phyloP scores from a whole-genome alignment of 805 yeast species.

The Zygoascus ofunaensis region DNA sequence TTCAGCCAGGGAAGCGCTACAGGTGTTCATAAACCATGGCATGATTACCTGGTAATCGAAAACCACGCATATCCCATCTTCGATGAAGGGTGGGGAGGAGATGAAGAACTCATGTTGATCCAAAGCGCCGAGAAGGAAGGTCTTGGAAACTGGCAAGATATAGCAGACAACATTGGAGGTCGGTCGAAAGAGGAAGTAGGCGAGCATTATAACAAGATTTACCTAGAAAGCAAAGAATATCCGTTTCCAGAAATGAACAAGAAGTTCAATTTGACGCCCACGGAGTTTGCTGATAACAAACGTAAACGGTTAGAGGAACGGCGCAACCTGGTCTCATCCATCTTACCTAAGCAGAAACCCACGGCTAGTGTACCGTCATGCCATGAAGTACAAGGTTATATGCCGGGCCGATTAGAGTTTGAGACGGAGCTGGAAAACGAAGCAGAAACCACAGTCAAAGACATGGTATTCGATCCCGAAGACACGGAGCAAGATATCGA shows the following conservation, averaged over 20 bases:
- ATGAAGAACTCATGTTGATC: conserved; percentile 79
- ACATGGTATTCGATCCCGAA: conserved; percentile 91
- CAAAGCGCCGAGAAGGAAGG: conserved; percentile 92
- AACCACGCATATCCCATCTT: conserved; percentile 93
- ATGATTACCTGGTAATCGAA: conserved; percentile 83
- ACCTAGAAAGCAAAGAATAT: conserved; percentile 59
- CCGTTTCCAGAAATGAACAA: conserved; percentile 85
- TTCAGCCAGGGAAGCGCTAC: conserved; percentile 75
- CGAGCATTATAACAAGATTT: conserved; percentile 65
- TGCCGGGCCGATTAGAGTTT: conserved; percentile 98
- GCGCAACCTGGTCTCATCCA: conserved; percentile 43
- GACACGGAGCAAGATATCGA: conserved; percentile 85
- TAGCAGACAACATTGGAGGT: conserved; percentile 93
- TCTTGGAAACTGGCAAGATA: conserved; percentile 94
- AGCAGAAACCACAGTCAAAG: conserved; percentile 89
- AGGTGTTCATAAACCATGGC: conserved; percentile 88
- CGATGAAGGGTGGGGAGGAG: conserved; percentile 94
- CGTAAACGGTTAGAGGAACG: conserved; percentile 65
- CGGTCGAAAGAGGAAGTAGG: conserved; percentile 87
- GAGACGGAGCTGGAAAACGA: conserved; percentile 96
- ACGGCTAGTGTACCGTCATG: conserved; percentile 91
- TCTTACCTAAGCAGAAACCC: conserved; percentile 80
- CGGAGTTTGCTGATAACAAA: conserved; percentile 58
- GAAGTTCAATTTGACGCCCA: conserved; percentile 57
- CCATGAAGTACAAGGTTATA: conserved; percentile 93